Conservation (phyloP, 2,329 filamentous ascomycete species). For the Alternaria incomplexa region DNA sequence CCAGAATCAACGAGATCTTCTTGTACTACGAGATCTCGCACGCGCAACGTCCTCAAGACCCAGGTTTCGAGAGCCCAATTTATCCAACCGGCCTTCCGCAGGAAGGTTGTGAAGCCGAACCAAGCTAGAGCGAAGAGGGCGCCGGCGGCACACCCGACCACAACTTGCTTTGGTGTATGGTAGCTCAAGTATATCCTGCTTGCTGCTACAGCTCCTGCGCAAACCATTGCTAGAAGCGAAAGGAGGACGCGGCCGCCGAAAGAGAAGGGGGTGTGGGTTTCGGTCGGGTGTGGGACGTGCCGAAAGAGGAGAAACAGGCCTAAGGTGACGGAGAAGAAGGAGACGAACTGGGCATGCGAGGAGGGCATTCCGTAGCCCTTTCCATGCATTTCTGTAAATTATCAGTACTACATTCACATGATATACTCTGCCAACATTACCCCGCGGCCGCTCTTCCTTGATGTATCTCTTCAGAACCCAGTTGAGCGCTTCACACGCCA, state of each 20-base stretch:
- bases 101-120: conserved; percentile 74
- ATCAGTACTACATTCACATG: conserved; percentile 1
- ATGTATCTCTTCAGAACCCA: conserved; percentile 88
- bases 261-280: conserved; percentile 63
- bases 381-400: conserved; percentile 68
- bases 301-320: conserved; percentile 83
- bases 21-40: conserved; percentile 83
- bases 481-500: conserved; percentile 90
- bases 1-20: conserved; percentile 91
- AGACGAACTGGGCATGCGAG: conserved; percentile 93
- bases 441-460: conserved; percentile 85
- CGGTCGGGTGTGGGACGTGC: conserved; percentile 61
- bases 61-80: conserved; percentile 73
- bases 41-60: conserved; percentile 68
- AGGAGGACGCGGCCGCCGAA: conserved; percentile 66
- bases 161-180: conserved; percentile 85
- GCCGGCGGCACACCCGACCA: conserved; percentile 78
- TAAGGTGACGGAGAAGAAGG: conserved; percentile 87
- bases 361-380: conserved; percentile 98
- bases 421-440: conserved; percentile 55
- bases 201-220: conserved; percentile 66
- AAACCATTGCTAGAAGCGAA: conserved; percentile 49
- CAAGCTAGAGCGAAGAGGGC: conserved; percentile 73
- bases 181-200: conserved; percentile 92
- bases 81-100: conserved; percentile 72